Base-by-base conservation (phyloP, 2,329 filamentous ascomycete genomes). In the Colletotrichum tabaci region DNA sequence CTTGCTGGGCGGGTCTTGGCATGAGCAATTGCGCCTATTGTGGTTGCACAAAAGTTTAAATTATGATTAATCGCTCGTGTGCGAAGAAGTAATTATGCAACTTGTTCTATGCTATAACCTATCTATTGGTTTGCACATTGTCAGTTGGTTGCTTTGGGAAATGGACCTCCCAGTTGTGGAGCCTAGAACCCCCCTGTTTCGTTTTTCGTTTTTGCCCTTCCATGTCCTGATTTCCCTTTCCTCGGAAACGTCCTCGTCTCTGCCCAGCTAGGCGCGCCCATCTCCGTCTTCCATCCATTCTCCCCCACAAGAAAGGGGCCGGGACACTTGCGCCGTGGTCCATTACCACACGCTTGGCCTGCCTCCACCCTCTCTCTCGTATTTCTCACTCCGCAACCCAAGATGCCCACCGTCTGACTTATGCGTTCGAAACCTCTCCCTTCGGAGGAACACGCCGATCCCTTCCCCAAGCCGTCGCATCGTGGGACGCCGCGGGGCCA, bases 331-430 rank as follows among this genome's bases (percentile, higher is more conserved):
- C 30, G 7, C 30, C 30, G 30, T 9, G 30, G 35, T 35, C n/a
- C 35, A 18, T 52, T 30, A 61, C 30, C 60, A 38, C 44, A 50
- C 30, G 9, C 46, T 50, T 18, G 13, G n/a, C 38, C 35, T n/a
- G 30, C 47, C 46, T 40, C 47, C 60, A 62, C 60, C 44, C 13
- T 26, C 21, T 16, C 35, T 42, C 60, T 63, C 61, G 38, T 53
- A 53, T 63, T 52, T 18, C 38, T 35, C 38, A 13, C 30, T 30
- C 26, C 4, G 40, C 23, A 9, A 23, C 15, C 21, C 30, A n/a
- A 30, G 10, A 30, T 46, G 9, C 30, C 26, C 30, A 30, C 30
- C 30, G 30, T 8, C 30, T 30, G 30, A 30, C 30, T 30, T 30
- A 30, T 30, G 30, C 30, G 30, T 30, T 30, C 30, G 30, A 9